These are phyloP conservation scores for Irpex sp. DNA, from an alignment of 1,284 basidiomycete genomes.

Conservation along the genomic window DNA sequence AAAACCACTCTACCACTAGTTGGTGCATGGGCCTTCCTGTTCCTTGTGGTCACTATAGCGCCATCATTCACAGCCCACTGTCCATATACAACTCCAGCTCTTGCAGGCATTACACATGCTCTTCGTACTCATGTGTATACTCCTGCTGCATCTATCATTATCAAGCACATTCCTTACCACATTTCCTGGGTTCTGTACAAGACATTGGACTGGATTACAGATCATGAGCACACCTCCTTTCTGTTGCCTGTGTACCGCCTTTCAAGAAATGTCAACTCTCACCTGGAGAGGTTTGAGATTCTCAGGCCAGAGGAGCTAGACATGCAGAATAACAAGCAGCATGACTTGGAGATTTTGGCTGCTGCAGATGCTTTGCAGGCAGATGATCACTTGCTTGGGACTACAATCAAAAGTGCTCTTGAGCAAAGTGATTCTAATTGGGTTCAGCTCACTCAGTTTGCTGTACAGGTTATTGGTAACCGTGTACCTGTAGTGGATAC, in stretches of 20 bases:
- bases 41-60: background rate
- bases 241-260: no score
- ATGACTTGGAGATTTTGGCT: background rate
- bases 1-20: background rate
- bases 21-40: background rate
- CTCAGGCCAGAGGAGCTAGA: no score
- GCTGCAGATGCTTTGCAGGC: background rate
- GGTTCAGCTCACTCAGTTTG: background rate
- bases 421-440: background rate
- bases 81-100: constrained; percentile 1
- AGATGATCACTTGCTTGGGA: background rate
- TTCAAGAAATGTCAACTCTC: no score
- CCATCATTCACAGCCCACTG: background rate
- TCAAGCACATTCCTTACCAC: no score
- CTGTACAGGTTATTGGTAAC: background rate
- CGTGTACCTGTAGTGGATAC: background rate
- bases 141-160: no score
- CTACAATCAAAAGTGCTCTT: background rate
- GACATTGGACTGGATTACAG: no score
- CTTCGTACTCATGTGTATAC: background rate
- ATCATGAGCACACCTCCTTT: no score
- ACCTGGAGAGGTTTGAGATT: no score
- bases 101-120: background rate
- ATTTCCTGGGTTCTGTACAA: no score
- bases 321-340: no score